Percentiles rank a stretch among this genome's conserved stretches.
phyloP scores from a whole-genome alignment of 768 basidiomycete genomes.

The Suillus paluster region DNA sequence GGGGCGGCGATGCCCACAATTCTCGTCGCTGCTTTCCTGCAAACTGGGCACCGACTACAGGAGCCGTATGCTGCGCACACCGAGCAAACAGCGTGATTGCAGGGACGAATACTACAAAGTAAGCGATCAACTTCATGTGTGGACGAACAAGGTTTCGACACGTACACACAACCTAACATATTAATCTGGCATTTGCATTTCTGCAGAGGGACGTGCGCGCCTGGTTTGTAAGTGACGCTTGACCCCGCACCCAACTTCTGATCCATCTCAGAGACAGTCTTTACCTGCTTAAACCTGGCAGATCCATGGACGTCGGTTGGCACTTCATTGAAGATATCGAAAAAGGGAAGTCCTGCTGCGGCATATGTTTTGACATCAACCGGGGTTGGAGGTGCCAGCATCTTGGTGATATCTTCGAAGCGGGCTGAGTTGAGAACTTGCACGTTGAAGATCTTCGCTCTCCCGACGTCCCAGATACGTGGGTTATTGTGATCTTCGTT shows the following conservation, averaged over 20 bases:
- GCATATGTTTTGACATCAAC: not conserved
- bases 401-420: conserved; percentile 1
- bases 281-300: not conserved
- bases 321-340: conserved; percentile 3
- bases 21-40: not conserved
- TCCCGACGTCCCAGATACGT: not conserved
- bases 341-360: not conserved
- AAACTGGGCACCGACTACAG: not conserved
- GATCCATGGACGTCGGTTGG: not conserved
- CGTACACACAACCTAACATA: conserved; percentile 2
- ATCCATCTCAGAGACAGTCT: not conserved
- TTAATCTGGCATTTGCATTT: not conserved
- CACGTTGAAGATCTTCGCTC: not conserved
- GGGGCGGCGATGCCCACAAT: not conserved
- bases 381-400: conserved; percentile 2
- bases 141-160: not conserved
- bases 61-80: not conserved
- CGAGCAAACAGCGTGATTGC: not conserved
- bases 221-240: not conserved
- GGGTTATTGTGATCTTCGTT: not conserved
- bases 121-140: not conserved
- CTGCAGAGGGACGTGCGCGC: not conserved
- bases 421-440: not conserved
- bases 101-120: not conserved
- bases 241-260: not conserved